A percentile compares a stretch with the other conserved stretches of the same genome.
phyloP scores from a whole-genome alignment of 1,139 yeast genomes.

The Taiozyma onychis region DNA sequence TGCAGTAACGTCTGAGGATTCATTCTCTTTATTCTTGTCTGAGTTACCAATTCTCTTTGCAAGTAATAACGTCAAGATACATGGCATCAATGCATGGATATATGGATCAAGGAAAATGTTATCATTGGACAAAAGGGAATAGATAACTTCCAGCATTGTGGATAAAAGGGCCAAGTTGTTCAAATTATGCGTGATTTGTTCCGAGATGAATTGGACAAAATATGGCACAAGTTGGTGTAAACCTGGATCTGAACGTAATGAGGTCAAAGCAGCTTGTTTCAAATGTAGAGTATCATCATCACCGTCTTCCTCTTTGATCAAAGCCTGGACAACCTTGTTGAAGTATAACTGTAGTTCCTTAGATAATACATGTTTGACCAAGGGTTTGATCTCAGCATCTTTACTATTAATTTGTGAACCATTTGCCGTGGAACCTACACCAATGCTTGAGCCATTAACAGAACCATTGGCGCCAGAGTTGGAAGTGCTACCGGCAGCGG shows the following conservation, averaged over 20 bases:
- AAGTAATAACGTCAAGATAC: constrained; percentile 79
- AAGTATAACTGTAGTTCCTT: constrained; percentile 91
- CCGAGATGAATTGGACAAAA: constrained; percentile 93
- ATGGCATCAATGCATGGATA: constrained; percentile 94
- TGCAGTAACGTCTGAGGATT: constrained; percentile 25
- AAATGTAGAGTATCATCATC: constrained; percentile 35
- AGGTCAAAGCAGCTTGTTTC: constrained; percentile 74
- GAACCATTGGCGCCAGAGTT: constrained; percentile 8
- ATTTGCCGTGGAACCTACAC: constrained; percentile 6
- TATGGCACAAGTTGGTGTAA: constrained; percentile 95
- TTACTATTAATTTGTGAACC: constrained; percentile 29
- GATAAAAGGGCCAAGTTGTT: constrained; percentile 66
- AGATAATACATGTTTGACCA: constrained; percentile 94
- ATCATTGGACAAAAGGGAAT: constrained; percentile 77
- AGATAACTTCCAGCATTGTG: constrained; percentile 88
- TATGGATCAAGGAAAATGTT: constrained; percentile 93
- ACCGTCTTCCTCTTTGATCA: constrained; percentile 48
- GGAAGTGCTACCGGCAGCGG: constrained; percentile 7
- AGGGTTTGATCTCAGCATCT: constrained; percentile 79
- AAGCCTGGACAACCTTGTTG: constrained; percentile 82
- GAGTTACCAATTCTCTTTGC: constrained; percentile 76
- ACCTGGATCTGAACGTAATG: constrained; percentile 89
- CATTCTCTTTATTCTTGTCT: not conserved
- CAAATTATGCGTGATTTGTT: constrained; percentile 86
- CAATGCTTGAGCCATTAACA: not conserved